phyloP scores from a whole-genome alignment of 441 rosid species.

The Erodium moschatum region DNA sequence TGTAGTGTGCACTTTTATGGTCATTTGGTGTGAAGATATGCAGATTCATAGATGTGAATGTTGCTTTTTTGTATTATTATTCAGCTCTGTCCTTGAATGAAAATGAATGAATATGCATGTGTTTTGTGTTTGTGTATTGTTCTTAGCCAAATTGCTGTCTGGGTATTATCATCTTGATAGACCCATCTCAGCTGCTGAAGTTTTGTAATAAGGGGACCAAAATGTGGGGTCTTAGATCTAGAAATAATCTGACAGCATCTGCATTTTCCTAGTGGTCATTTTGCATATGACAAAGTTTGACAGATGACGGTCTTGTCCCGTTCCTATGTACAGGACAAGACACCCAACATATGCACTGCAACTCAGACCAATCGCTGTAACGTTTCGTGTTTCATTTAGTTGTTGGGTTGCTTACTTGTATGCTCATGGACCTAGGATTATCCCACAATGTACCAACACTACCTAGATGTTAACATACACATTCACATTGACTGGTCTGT shows the following conservation, averaged over 20 bases:
- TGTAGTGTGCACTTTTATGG: background rate
- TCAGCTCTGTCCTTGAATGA: too few species aligned
- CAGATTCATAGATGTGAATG: background rate
- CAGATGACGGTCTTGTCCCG: background rate
- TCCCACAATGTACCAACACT: background rate
- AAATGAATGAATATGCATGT: background rate
- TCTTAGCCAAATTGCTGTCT: too few species aligned
- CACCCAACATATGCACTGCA: background rate
- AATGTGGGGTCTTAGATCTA: background rate
- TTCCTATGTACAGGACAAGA: background rate
- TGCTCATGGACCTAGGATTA: background rate
- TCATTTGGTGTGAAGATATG: background rate
- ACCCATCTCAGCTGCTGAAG: background rate
- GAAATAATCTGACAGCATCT: slow-evolving; percentile 5
- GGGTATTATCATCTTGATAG: too few species aligned
- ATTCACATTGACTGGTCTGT: background rate
- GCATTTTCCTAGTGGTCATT: background rate
- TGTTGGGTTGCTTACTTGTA: slow-evolving; percentile 3
- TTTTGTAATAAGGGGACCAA: background rate
- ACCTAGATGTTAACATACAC: background rate
- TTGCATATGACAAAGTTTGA: slow-evolving; percentile 7
- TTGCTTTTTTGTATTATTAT: background rate
- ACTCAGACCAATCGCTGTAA: background rate
- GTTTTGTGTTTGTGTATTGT: background rate
- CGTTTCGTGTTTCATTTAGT: background rate